These are phyloP conservation scores for Lactarius pseudohatsudake DNA, from an alignment of 768 basidiomycete genomes.

Conservation along the genomic window DNA sequence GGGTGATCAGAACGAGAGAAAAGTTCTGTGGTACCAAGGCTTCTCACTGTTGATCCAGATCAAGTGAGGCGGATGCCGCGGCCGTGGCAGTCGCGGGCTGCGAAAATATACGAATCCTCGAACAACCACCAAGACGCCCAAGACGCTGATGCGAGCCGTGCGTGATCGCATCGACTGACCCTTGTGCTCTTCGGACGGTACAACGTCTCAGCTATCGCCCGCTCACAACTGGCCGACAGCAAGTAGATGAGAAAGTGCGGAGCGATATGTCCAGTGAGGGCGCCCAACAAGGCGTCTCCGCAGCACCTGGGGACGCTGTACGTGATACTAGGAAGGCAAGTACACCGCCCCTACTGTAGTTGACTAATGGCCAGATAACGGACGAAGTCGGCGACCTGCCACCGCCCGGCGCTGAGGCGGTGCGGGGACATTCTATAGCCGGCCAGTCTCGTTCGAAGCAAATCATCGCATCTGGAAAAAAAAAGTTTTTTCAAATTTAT, in stretches of 20 bases:
- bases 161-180: neutral
- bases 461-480: neutral
- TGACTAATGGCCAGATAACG: neutral
- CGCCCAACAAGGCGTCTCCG: neutral
- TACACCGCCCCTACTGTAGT: neutral
- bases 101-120: neutral
- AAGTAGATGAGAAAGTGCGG: neutral
- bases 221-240: neutral
- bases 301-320: neutral
- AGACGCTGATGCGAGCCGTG: neutral
- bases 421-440: neutral
- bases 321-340: conserved; percentile 1
- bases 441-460: neutral
- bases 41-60: neutral
- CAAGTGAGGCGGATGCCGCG: neutral
- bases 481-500: neutral
- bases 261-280: neutral
- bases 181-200: neutral
- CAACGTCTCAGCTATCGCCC: neutral
- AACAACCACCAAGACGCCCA: neutral
- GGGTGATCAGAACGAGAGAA: neutral
- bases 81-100: neutral
- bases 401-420: neutral
- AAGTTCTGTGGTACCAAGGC: neutral
- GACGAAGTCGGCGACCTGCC: neutral